Evolutionary conservation across 169 alveolate genomes (phyloP), one percentile per base, ranked within the genome.

Genomic region (Plasmodium relictum): DNA sequence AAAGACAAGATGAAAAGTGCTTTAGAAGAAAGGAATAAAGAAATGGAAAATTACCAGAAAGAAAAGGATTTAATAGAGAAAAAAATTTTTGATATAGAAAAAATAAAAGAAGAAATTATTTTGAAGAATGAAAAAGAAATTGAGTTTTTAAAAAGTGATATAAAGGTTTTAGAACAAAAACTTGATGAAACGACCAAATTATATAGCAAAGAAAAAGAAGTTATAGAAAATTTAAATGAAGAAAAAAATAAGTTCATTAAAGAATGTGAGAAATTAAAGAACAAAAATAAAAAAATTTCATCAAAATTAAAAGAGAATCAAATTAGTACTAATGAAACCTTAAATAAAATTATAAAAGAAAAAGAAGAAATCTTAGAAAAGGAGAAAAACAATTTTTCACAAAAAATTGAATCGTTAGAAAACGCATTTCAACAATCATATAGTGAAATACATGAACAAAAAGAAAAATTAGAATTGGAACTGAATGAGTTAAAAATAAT

Each of bases 231-330:
- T 18, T 16, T 80, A 44, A 80, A 12, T 42, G 26, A 80, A 41
- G 90, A 61, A 26, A 80, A 80, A 80, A 68, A 80, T 37, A 65
- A 80, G 24, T 52, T 80, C 44, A 66, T 80, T 56, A 66, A 80
- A 66, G 90, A 80, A 69, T 80, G 62, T 70, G 83, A 68, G 20
- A 39, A 58, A 71, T 54, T 80, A n/a, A 80, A 80, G 66, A 66
- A 44, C 66, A 80, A 70, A 45, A 66, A 80, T 48, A 80, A 80
- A 80, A 80, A 80, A 80, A 66, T 80, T 24, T 52, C 54, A n/a
- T 31, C 78, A 42, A 65, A 68, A 59, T 41, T 80, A 65, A 80
- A 80, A 59, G 90, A 80, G 52, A 68, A 66, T 3, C 26, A 80
- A 66, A 39, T 54, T 9, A 66, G 50, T 50, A 31, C 41, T 39